Base-by-base conservation (phyloP, 176 grass and related monocot species). In the Phoenix dactylifera region DNA sequence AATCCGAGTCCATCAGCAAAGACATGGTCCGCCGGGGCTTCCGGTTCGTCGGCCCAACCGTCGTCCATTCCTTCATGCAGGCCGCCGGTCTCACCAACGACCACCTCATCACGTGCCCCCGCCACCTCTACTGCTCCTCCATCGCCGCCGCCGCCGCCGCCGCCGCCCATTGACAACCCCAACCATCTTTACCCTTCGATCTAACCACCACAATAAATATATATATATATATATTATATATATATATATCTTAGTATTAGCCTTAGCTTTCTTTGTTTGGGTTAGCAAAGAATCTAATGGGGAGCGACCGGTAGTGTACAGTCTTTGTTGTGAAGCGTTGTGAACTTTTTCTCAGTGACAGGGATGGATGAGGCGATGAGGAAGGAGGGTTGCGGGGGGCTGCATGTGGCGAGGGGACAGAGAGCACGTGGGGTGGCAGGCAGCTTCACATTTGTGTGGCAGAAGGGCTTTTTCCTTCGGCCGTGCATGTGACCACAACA, bases 1-100 rank as follows among this genome's bases (percentile, higher is more conserved):
- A 97, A 70, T 97, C 93, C 28, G 93, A 97, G 80, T 77, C 66
- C 44, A 91, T 97, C 76, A 97, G 92, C 92, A 97, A 91, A 64
- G 92, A 97, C 69, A 85, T 97, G 92, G 84, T 97, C 14, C 87
- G 92, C 15, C 86, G 92, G 0, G 93, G 87, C 22, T 88, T 97
- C 75, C 93, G 93, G 3, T 82, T 88, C 62, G 93, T 85, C 0
- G 93, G 93, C 24, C 93, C 93, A 4, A 97, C 87, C 0, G 93
- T 97, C 78, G 70, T 97, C 58, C 84, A 97, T 55, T 91, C 87
- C 9, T 88, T 97, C 81, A 97, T 97, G 93, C 84, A 97, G 59
- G 87, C 93, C 16, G 93, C 75, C 63, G 93, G 92, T 0, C 84
- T 97, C 61, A 97, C 93, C 51, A 97, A 97, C 58, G 93, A 97